Evolutionary conservation across 106 monocot species (phyloP), one percentile per base, ranked within the genome.

Genomic region (Apostasia shenzhenica): DNA sequence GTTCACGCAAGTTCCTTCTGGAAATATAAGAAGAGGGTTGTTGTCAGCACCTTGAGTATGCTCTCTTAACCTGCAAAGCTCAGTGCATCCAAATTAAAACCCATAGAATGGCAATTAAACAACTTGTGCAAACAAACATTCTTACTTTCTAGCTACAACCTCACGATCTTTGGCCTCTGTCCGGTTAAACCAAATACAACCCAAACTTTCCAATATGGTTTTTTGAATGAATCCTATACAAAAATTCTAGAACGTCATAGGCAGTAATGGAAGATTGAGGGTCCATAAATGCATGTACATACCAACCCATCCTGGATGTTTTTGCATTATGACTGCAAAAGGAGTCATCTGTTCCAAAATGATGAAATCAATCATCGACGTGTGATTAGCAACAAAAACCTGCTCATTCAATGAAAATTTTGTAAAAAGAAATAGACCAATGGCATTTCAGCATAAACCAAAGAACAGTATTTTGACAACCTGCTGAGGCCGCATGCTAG

Each of bases 241-340:
- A 75, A 45, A 67, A 64, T 45, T 45, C 45, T 39, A 39, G 13
- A 62, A 45, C 8, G 45, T 44, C 39, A 45, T 62, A 42, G 12
- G 45, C 14, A 66, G 8, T 76, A 50, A 45, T 41, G 49, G 13
- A 63, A 51, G 26, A 49, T 8, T 46, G 55, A 48, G 11, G 2
- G 14, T 26, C 8, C 12, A 48, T 39, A 48, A 45, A 63, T 14
- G 51, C 38, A 57, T n/a, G 65, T 41, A n/a, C 92, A 75, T 75
- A 95, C 95, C 95, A 81, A 95, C 95, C 95, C 95, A 92, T 74
- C 95, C 95, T 76, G 95, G 95, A 84, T 95, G 95, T 45, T 95
- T 95, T 75, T 95, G 95, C 95, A 95, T 95, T 54, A 95, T 95
- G 63, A 95, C 95, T 59, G 95, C 95, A 95, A 95, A 95, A 72